Evolutionary conservation across 108 stramenopile genomes (phyloP).

Genomic region (Stephanodiscus minutulus): DNA sequence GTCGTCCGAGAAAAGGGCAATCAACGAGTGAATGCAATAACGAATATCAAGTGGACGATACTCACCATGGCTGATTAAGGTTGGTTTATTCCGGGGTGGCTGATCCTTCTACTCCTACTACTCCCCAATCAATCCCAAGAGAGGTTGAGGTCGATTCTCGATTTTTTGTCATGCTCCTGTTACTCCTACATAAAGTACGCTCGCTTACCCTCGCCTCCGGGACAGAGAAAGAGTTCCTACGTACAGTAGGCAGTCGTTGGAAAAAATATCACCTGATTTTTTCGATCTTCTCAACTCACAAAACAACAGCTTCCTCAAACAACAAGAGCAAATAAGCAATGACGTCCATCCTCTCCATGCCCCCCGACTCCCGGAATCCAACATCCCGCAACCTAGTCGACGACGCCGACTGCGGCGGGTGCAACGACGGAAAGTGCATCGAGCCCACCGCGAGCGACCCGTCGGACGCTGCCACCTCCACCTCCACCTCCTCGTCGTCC

Average conservation of each 20-base stretch:
- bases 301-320: not conserved
- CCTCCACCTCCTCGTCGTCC: not conserved
- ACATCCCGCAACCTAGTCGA: conserved; percentile 23
- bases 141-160: too few species aligned
- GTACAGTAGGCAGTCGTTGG: too few species aligned
- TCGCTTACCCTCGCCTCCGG: too few species aligned
- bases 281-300: too few species aligned
- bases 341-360: not conserved
- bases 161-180: too few species aligned
- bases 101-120: too few species aligned
- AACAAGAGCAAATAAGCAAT: not conserved
- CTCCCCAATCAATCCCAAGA: too few species aligned
- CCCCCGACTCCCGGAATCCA: not conserved
- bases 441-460: not conserved
- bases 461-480: conserved; percentile 4
- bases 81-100: not conserved
- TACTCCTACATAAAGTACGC: too few species aligned
- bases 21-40: not conserved
- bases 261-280: too few species aligned
- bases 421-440: conserved; percentile 36
- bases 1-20: not conserved
- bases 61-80: not conserved
- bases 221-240: too few species aligned
- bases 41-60: not conserved
- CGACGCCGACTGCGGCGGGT: conserved; percentile 45